Base-by-base conservation (phyloP, 2,329 filamentous ascomycete species). In the Colletotrichum sp. region DNA sequence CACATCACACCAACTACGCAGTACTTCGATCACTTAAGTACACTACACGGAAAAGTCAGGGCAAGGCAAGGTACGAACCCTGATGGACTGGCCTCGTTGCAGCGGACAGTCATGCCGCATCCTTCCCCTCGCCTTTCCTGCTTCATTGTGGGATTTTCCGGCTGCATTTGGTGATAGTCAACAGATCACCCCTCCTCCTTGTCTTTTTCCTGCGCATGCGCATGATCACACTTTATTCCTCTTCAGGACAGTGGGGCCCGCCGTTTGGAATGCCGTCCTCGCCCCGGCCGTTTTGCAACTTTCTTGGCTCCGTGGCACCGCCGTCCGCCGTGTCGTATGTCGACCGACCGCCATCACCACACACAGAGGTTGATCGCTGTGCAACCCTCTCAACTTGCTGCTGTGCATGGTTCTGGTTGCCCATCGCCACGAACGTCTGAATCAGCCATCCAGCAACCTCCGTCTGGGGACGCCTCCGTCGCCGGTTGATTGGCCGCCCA, bases 211-310 rank as follows among this genome's bases (percentile, higher is more conserved):
- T 66, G 72, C 43, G 43, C 47, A 58, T 71, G 47, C 71, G 71
- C 72, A 73, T 67, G 72, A 73, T 73, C 68, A 51, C 47, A 59
- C 57, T 66, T 66, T 51, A 59, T 66, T 16, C 63, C 47, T 67
- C 57, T 66, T 55, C 63, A 51, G 57, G 31, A 24, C 68, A 63
- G 68, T 62, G 68, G 68, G 54, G 63, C 65, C 57, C 31, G 47
- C 55, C 47, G 62, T 57, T 66, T 58, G 68, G 57, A 63, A 67
- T 73, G 68, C 62, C 38, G 29, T 66, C 68, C 63, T 47, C 47
- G 55, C 38, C 18, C 27, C 62, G 62, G 33, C 61, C 55, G 62
- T 66, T 66, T 47, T 71, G 55, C 58, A 43, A 63, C 38, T 34
- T 66, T 64, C 43, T 64, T 47, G 70, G 34, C n/a, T 21, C 55